These are phyloP conservation scores for Plenodomus lindquistii DNA, from an alignment of 2,329 filamentous ascomycete genomes.

Conservation along the genomic window DNA sequence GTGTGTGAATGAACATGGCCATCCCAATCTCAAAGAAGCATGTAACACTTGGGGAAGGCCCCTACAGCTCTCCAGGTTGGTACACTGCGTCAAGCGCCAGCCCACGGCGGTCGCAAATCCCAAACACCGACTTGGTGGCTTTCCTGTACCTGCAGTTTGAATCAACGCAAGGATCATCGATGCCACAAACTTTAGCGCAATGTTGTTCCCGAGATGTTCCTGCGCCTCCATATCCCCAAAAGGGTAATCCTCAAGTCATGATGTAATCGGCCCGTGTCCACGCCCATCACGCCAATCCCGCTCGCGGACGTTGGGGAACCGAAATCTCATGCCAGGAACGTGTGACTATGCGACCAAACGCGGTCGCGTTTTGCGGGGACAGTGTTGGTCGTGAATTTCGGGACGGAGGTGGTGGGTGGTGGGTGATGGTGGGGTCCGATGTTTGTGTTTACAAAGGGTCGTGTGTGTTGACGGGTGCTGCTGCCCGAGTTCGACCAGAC, in stretches of 20 bases:
- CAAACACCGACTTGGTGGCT: neutral
- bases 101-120: too few species aligned
- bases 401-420: neutral
- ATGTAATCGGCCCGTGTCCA: neutral
- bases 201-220: neutral
- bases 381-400: neutral
- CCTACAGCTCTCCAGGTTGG: too few species aligned
- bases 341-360: neutral
- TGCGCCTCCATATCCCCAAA: neutral
- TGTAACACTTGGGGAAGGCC: too few species aligned
- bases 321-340: neutral
- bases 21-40: too few species aligned
- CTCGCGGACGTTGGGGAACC: neutral
- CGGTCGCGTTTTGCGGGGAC: neutral
- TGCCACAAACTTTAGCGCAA: neutral
- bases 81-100: too few species aligned
- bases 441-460: neutral
- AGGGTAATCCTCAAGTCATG: neutral
- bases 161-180: neutral
- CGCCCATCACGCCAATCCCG: neutral
- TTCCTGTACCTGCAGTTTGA: neutral
- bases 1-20: too few species aligned
- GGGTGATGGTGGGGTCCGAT: neutral
- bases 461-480: neutral
- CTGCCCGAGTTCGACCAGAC: neutral